phyloP scores from a whole-genome alignment of 2,329 filamentous ascomycete species.

The Teratosphaeria viscida region DNA sequence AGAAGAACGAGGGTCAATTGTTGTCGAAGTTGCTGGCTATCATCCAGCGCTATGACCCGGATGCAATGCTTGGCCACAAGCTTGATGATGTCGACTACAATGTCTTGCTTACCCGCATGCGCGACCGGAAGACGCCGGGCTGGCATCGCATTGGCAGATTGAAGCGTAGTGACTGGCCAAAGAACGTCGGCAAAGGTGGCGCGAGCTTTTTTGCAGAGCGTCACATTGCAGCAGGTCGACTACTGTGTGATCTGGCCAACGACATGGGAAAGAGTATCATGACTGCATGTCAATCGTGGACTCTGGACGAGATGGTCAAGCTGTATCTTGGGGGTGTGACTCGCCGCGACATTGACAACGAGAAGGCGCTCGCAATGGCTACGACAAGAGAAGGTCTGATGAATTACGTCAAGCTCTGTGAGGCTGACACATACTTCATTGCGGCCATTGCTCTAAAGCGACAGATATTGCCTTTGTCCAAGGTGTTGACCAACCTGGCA shows the following conservation, averaged over 20 bases:
- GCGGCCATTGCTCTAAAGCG: constrained; percentile 79
- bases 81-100: constrained; percentile 97
- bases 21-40: constrained; percentile 83
- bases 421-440: constrained; percentile 92
- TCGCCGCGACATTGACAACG: constrained; percentile 79
- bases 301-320: constrained; percentile 91
- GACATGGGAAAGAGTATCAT: constrained; percentile 95
- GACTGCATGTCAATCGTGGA: constrained; percentile 97
- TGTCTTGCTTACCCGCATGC: constrained; percentile 73
- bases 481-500: constrained; percentile 89
- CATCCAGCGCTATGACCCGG: constrained; percentile 78
- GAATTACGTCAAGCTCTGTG: constrained; percentile 88
- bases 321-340: constrained; percentile 68
- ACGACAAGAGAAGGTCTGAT: constrained; percentile 73
- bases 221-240: constrained; percentile 74
- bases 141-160: constrained; percentile 91
- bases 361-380: constrained; percentile 71
- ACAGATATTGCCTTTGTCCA: constrained; percentile 87
- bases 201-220: constrained; percentile 90
- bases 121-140: constrained; percentile 81
- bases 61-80: constrained; percentile 87
- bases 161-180: constrained; percentile 75
- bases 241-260: constrained; percentile 90
- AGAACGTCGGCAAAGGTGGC: constrained; percentile 72
- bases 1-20: constrained; percentile 75